A percentile compares a stretch with the other conserved stretches of the same genome.
These are phyloP conservation scores for Wallemia mellicola DNA, from an alignment of 1,284 basidiomycete genomes.

Conservation along the genomic window DNA sequence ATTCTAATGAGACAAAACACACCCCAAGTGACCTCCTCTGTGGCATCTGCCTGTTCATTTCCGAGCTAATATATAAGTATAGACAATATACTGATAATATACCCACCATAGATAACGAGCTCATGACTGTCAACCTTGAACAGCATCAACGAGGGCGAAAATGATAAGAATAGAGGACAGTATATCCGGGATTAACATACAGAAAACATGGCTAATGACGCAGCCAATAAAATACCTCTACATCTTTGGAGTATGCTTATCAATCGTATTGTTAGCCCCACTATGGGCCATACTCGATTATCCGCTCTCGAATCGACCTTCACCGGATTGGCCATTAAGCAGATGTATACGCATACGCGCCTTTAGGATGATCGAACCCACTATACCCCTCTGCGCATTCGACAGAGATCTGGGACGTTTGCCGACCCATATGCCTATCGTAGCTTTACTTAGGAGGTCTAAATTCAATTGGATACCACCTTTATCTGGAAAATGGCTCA, in stretches of 20 bases:
- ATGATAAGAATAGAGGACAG: neutral
- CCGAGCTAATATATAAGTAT: slow-evolving; percentile 11
- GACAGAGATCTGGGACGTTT: neutral
- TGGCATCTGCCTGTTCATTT: slow-evolving; percentile 51
- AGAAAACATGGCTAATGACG: neutral
- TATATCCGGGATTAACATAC: neutral
- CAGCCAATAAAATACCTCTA: neutral
- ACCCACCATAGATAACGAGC: neutral
- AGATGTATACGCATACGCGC: neutral
- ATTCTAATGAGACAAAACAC: slow-evolving; percentile 12
- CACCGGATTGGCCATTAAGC: neutral
- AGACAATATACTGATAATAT: too few relatives aligned
- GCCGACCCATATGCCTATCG: neutral
- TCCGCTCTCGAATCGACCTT: neutral
- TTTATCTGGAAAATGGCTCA: neutral
- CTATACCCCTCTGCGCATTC: neutral
- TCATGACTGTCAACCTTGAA: too few relatives aligned
- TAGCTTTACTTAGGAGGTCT: neutral
- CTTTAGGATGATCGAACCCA: neutral
- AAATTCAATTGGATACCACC: neutral
- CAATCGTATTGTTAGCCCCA: neutral
- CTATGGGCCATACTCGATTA: neutral
- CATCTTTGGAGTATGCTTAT: neutral
- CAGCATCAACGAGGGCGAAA: too few relatives aligned
- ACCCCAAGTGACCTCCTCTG: slow-evolving; percentile 74